Evolutionary conservation across 108 stramenopile genomes (phyloP), one percentile per base, ranked within the genome.

Genomic region (Nitzschia sp.): DNA sequence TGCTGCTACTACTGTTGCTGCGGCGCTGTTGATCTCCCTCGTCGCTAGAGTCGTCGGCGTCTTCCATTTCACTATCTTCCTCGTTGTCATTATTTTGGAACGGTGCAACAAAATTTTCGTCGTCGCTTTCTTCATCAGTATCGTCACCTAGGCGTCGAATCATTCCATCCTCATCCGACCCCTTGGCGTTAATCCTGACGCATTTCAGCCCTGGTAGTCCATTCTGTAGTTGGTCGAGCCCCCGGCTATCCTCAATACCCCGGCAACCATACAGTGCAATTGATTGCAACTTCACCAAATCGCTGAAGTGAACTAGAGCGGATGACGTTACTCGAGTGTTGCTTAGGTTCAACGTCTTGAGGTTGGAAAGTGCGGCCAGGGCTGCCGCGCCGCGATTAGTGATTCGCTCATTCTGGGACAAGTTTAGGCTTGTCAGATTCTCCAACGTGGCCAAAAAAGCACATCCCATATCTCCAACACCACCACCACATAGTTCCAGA

Each of bases 401-500:
- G 33, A 94, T 94, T 23, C 82, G 67, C 54, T 88, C 87, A 55
- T 94, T 94, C 61, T 94, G 90, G 21, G 93, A 87, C 17, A 94
- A 69, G 57, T 94, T 94, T 22, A 94, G 63, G 48, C 68, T 44
- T 23, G 79, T 66, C 59, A 94, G 71, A 53, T 89, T 89, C 13
- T 84, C 74, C 9, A 94, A 65, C 3, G 71, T 78, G 11, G 93
- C 86, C 41, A 91, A 55, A 33, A 77, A 72, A 26, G 83, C 63
- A 75, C 93, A 94, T 0, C 93, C 90, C 19, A 77, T 47, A 65
- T 94, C 93, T 16, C 85, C 79, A 1, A 94, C 55, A 2, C 85
- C 87, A 15, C 93, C 93, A 41, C 93, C 93, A 54, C 93, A 94
- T 2, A 94, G 76, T 53, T 91, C 93, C 13, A 94, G 76, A n/a